These are phyloP conservation scores for Cicer cuneatum DNA, from an alignment of 306 rosid species.

Conservation along the genomic window DNA sequence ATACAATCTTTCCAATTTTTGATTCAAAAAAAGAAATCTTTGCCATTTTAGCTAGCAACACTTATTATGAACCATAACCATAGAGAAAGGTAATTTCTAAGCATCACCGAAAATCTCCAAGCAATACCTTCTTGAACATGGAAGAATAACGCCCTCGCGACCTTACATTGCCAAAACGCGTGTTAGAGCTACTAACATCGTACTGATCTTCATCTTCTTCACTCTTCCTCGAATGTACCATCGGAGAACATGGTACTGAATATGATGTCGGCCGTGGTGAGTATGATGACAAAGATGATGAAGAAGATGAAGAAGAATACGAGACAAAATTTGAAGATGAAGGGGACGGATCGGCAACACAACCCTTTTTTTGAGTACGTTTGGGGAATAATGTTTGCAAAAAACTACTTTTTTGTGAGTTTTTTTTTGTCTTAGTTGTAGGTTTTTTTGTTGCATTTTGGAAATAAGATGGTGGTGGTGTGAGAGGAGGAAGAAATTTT, in stretches of 20 bases:
- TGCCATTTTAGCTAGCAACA: slow-evolving; percentile 7
- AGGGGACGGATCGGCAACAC: neutral
- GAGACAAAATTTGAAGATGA: slow-evolving; percentile 31
- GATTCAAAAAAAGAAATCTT: slow-evolving; percentile 4
- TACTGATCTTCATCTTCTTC: slow-evolving; percentile 40
- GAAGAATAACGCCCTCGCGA: slow-evolving; percentile 56
- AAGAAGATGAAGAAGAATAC: slow-evolving; percentile 49
- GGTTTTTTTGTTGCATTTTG: slow-evolving; percentile 45
- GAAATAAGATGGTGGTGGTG: slow-evolving; percentile 58
- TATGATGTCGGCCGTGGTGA: slow-evolving; percentile 30
- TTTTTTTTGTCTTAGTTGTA: slow-evolving; percentile 34
- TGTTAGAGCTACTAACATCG: slow-evolving; percentile 43
- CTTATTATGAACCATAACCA: slow-evolving; percentile 23
- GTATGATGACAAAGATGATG: slow-evolving; percentile 41
- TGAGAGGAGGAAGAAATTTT: slow-evolving; percentile 52
- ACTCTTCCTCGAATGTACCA: slow-evolving; percentile 38
- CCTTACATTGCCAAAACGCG: slow-evolving; percentile 42
- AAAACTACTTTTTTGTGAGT: slow-evolving; percentile 38
- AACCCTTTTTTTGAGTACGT: slow-evolving; percentile 36
- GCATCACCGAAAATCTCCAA: slow-evolving; percentile 48
- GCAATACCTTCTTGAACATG: slow-evolving; percentile 63
- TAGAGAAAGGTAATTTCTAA: neutral
- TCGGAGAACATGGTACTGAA: slow-evolving; percentile 57
- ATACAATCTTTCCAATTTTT: slow-evolving; percentile 40
- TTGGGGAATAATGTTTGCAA: slow-evolving; percentile 55